These are phyloP conservation scores for Boletus patriciae DNA, from an alignment of 768 basidiomycete species.

Conservation along the genomic window DNA sequence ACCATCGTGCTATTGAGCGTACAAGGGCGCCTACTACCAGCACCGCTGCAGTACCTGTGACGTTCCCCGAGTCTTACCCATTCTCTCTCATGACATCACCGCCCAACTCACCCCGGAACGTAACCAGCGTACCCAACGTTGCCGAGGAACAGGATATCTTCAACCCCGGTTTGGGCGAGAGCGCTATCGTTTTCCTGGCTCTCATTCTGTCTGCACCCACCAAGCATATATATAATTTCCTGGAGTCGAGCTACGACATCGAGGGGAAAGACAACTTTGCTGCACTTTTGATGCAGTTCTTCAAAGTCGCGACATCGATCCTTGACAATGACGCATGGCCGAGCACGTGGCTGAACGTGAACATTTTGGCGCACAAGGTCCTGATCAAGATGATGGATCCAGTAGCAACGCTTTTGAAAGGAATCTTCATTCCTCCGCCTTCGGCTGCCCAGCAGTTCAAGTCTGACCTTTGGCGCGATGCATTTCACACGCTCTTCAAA, in stretches of 20 bases:
- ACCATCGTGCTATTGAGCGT: constrained; percentile 68
- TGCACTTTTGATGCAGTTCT: constrained; percentile 68
- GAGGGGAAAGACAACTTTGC: constrained; percentile 84
- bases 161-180: constrained; percentile 81
- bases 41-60: constrained; percentile 64
- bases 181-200: constrained; percentile 79
- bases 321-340: constrained; percentile 89
- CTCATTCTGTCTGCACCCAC: constrained; percentile 78
- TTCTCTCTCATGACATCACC: constrained; percentile 75
- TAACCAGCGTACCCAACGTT: constrained; percentile 40
- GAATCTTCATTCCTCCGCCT: constrained; percentile 75
- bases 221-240: constrained; percentile 72
- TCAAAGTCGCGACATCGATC: constrained; percentile 78
- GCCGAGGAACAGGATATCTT: constrained; percentile 55
- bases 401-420: constrained; percentile 71
- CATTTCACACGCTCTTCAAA: constrained; percentile 78
- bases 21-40: constrained; percentile 58
- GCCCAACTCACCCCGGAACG: constrained; percentile 52
- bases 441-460: constrained; percentile 69
- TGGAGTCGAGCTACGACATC: constrained; percentile 81
- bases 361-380: constrained; percentile 83
- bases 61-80: constrained; percentile 93
- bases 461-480: constrained; percentile 74
- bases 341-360: constrained; percentile 87
- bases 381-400: constrained; percentile 88